These are phyloP conservation scores for Cichorium intybus DNA, from an alignment of 140 eudicot species.

Conservation along the genomic window DNA sequence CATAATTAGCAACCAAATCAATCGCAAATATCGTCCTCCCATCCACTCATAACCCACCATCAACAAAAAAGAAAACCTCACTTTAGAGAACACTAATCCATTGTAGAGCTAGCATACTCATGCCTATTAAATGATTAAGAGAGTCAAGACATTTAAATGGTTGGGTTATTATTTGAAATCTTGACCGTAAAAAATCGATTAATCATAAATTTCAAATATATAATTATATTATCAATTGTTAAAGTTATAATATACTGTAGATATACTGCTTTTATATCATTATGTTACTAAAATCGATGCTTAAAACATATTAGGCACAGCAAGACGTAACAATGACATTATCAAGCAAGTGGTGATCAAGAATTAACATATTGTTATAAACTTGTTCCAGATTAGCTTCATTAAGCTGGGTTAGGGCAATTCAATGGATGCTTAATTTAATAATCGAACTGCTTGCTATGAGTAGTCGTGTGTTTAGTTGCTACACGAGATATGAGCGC, in stretches of 20 bases:
- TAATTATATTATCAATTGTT: not conserved
- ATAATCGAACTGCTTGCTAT: too few relatives aligned
- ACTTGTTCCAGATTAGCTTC: not conserved
- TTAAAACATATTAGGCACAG: not conserved
- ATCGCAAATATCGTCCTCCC: slow-evolving; percentile 8
- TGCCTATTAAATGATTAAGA: slow-evolving; percentile 18
- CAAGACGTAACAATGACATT: not conserved
- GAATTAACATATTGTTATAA: not conserved
- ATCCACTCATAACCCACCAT: slow-evolving; percentile 39
- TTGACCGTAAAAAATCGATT: not conserved
- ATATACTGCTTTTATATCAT: not conserved
- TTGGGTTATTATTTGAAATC: not conserved
- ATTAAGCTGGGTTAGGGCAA: not conserved
- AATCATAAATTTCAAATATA: not conserved
- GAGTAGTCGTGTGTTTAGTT: not conserved
- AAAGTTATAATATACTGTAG: not conserved
- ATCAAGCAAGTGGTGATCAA: not conserved
- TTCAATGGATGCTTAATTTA: not conserved
- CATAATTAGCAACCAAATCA: slow-evolving; percentile 25
- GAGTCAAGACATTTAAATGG: not conserved
- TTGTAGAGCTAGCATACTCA: slow-evolving; percentile 11
- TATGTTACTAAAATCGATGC: not conserved
- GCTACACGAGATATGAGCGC: not conserved
- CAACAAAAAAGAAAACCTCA: slow-evolving; percentile 11
- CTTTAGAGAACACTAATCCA: slow-evolving; percentile 10